phyloP scores from a whole-genome alignment of 1,139 yeast genomes.

The Yamadazyma aaseri region DNA sequence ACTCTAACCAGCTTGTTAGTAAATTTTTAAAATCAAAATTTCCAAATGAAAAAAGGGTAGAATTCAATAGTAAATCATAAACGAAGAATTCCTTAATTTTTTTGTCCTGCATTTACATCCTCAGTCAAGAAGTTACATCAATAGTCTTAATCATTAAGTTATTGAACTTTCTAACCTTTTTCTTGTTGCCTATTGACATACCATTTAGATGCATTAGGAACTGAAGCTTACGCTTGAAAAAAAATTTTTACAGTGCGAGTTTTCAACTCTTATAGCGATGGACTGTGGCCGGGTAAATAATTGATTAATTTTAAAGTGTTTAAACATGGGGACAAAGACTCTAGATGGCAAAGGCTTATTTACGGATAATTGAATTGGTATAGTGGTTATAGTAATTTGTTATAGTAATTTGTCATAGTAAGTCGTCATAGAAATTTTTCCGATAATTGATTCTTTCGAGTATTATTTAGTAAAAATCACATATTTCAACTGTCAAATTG shows the following conservation, averaged over 20 bases:
- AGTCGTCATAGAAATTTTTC: no score
- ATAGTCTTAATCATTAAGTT: constrained; percentile 15
- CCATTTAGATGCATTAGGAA: constrained; percentile 3
- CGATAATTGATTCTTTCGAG: no score
- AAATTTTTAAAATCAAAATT: not conserved
- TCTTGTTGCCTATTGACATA: constrained; percentile 7
- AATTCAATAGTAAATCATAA: constrained; percentile 39
- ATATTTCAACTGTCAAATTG: no score
- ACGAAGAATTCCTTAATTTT: constrained; percentile 62
- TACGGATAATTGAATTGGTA: no score
- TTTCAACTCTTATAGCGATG: not conserved
- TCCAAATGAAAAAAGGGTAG: not conserved
- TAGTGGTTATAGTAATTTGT: no score
- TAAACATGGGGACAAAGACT: no score
- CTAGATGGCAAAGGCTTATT: no score
- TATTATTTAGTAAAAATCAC: no score
- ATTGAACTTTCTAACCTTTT: not conserved
- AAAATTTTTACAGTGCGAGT: not conserved
- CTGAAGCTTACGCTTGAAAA: not conserved
- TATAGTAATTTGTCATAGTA: no score
- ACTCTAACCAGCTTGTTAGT: constrained; percentile 14
- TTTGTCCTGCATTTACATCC: constrained; percentile 70
- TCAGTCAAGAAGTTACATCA: constrained; percentile 35
- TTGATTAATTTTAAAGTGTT: no score
- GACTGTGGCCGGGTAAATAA: not conserved